Base-by-base conservation (phyloP, 441 rosid genomes). In the Caryocar brasiliense region DNA sequence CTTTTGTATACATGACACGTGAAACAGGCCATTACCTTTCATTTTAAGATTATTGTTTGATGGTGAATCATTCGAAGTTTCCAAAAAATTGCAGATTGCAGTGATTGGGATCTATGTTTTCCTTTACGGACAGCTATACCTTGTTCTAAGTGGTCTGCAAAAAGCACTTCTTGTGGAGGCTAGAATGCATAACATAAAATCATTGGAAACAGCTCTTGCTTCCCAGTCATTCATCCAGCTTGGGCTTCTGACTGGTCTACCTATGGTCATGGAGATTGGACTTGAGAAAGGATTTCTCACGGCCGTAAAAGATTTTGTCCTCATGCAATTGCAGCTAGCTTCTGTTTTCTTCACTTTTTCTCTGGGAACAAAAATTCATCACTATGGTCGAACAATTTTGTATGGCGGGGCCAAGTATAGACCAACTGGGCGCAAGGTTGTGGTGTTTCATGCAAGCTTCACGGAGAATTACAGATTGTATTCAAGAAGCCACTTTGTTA, bases 241-340 rank as follows among this genome's bases (percentile, higher is more conserved):
- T 30, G 99, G 99, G 14, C 95, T 92, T 51, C 74, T 92, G 54
- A 92, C 99, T 0, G 99, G 99, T 62, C 70, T 88, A 33, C 99
- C 99, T 23, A 88, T 92, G 99, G 95, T 92, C 62, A 88, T 92
- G 99, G 99, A 92, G 66, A 77, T 92, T 17, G 97, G 94, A 38
- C 87, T 92, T 24, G 97, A 88, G 76, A 92, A 76, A 74, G 99
- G 99, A 54, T 88, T 88, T 70, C 90, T 92, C 29, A 75, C 68
- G 26, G 95, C 97, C 51, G 61, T 88, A 40, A 84, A 92, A 78
- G 99, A 92, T 66, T 92, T 92, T 72, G 70, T 88, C 60, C 92
- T 92, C 47, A 83, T 92, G 97, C 99, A 92, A 65, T 75, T 92
- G 60, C 99, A 92, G 61, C 84, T 92, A 28, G 99, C 97, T 59